Evolutionary conservation across 805 yeast species (phyloP).

Genomic region (Candida fluviatilis): DNA sequence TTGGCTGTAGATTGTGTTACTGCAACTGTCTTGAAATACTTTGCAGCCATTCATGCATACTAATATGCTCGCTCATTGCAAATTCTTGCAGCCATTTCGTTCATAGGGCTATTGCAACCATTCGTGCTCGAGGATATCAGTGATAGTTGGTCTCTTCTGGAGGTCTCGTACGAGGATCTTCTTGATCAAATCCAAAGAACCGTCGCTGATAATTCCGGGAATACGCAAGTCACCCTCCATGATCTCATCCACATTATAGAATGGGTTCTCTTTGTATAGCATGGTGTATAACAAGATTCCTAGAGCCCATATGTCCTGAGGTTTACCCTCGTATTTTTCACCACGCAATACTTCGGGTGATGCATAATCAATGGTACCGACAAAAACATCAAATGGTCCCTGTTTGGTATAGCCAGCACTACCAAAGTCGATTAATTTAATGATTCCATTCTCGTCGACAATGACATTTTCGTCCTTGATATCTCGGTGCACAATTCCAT

Average conservation of each 20-base stretch:
- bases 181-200: slow-evolving; percentile 56
- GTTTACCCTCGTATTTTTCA: slow-evolving; percentile 82
- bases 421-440: slow-evolving; percentile 91
- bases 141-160: slow-evolving; percentile 65
- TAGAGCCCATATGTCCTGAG: slow-evolving; percentile 96
- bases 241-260: slow-evolving; percentile 91
- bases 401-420: slow-evolving; percentile 85
- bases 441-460: slow-evolving; percentile 74
- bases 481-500: slow-evolving; percentile 91
- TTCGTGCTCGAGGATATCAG: slow-evolving; percentile 61
- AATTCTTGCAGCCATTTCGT: too few relatives aligned
- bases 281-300: slow-evolving; percentile 89
- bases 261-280: slow-evolving; percentile 91
- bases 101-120: slow-evolving; percentile 57
- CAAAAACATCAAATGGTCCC: slow-evolving; percentile 97
- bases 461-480: slow-evolving; percentile 93
- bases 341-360: slow-evolving; percentile 95
- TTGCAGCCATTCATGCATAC: too few relatives aligned
- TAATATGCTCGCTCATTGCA: too few relatives aligned
- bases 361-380: slow-evolving; percentile 95
- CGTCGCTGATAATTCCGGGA: slow-evolving; percentile 62
- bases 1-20: too few relatives aligned
- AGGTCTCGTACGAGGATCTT: slow-evolving; percentile 67
- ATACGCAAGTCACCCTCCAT: slow-evolving; percentile 82
- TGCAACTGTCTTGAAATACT: too few relatives aligned